A percentile compares a stretch with the other conserved stretches of the same genome.
Evolutionary conservation across 768 basidiomycete genomes (phyloP).

Genomic region (Mycena metata): DNA sequence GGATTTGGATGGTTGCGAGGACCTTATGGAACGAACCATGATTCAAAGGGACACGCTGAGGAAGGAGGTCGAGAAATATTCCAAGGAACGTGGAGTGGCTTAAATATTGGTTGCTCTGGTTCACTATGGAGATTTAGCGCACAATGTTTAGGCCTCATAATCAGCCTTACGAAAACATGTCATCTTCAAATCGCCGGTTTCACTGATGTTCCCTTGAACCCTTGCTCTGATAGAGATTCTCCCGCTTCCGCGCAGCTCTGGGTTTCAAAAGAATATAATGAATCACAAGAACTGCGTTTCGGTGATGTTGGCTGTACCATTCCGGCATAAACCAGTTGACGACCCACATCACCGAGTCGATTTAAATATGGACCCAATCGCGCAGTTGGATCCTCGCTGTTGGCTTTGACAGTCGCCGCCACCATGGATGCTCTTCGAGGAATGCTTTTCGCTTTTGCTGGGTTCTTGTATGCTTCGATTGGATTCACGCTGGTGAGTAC

Average conservation of each 20-base stretch:
- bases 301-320: constrained; percentile 3
- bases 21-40: constrained; percentile 31
- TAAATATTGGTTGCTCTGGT: not conserved
- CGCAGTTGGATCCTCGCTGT: not conserved
- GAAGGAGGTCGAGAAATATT: constrained; percentile 38
- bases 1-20: constrained; percentile 37
- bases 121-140: too few species aligned
- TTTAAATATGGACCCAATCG: too few species aligned
- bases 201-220: too few species aligned
- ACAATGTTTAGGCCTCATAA: too few species aligned
- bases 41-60: constrained; percentile 35
- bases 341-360: too few species aligned
- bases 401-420: constrained; percentile 39
- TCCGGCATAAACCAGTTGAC: not conserved
- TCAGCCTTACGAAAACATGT: too few species aligned
- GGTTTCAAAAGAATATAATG: too few species aligned
- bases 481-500: constrained; percentile 37
- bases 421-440: constrained; percentile 38
- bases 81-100: constrained; percentile 32
- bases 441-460: constrained; percentile 30
- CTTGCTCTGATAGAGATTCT: too few species aligned
- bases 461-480: constrained; percentile 33
- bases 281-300: not conserved
- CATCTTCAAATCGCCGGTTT: too few species aligned
- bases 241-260: too few species aligned